Percentiles rank a stretch among this genome's conserved stretches.
These are phyloP conservation scores for Gastrolobium bilobum DNA, from an alignment of 306 rosid species.

Conservation along the genomic window DNA sequence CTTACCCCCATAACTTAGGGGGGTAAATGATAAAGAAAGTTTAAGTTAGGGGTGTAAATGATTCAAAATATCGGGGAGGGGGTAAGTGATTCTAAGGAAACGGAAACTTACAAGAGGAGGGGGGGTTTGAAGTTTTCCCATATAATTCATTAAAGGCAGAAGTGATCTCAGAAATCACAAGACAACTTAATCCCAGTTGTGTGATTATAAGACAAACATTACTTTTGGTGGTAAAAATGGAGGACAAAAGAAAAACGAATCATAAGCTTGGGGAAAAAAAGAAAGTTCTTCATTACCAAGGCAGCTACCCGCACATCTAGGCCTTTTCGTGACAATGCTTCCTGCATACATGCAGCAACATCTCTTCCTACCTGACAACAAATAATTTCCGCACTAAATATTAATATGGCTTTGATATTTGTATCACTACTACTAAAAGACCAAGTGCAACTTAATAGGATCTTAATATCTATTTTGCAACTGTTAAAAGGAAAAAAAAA, in stretches of 20 bases:
- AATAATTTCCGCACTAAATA: conserved; percentile 16
- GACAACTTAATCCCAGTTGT: conserved; percentile 27
- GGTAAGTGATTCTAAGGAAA: too few relatives aligned
- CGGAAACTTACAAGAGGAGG: too few relatives aligned
- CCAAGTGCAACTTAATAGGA: conserved; percentile 19
- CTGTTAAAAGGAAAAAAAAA: not conserved
- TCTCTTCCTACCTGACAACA: conserved; percentile 85
- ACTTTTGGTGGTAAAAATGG: not conserved
- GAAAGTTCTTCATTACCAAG: conserved; percentile 69
- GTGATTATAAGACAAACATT: conserved; percentile 11
- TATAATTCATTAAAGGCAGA: not conserved
- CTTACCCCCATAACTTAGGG: too few relatives aligned
- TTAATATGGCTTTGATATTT: conserved; percentile 3
- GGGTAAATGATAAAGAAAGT: too few relatives aligned
- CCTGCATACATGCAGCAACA: conserved; percentile 76
- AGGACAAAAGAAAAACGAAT: not conserved
- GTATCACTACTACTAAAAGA: conserved; percentile 28
- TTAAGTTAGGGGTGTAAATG: too few relatives aligned
- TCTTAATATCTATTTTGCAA: conserved; percentile 10
- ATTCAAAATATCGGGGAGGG: too few relatives aligned
- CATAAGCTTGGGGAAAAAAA: not conserved
- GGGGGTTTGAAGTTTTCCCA: too few relatives aligned
- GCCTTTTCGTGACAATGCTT: conserved; percentile 73
- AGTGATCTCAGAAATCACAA: not conserved
- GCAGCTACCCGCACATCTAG: conserved; percentile 79